These are phyloP conservation scores for Chaetomium sp. DNA, from an alignment of 2,329 filamentous ascomycete species.

Conservation along the genomic window DNA sequence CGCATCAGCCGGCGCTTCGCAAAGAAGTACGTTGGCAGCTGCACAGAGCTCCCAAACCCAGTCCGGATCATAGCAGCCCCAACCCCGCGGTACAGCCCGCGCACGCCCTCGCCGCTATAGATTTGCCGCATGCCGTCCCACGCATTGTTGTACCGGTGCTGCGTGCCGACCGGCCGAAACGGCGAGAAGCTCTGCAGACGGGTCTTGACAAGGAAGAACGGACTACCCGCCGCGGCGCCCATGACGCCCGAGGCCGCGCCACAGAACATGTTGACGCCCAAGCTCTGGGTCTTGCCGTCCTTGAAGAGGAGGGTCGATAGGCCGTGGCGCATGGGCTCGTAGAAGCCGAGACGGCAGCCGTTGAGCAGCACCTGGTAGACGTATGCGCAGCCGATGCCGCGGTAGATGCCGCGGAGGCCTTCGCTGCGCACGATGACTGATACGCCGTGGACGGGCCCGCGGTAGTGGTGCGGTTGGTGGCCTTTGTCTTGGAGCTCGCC, in stretches of 20 bases:
- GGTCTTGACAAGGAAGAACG: conserved; percentile 98
- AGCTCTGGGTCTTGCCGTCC: conserved; percentile 69
- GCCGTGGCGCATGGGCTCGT: conserved; percentile 80
- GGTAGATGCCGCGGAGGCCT: conserved; percentile 75
- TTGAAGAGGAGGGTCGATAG: conserved; percentile 64
- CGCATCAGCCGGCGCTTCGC: conserved; percentile 79
- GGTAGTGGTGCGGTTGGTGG: conserved; percentile 81
- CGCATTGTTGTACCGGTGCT: conserved; percentile 85
- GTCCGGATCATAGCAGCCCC: conserved; percentile 92
- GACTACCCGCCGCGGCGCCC: conserved; percentile 85
- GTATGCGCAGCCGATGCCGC: conserved; percentile 87
- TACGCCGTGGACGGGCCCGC: conserved; percentile 84
- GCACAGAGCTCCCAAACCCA: conserved; percentile 90
- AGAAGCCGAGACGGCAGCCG: conserved; percentile 93
- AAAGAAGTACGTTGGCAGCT: conserved; percentile 96
- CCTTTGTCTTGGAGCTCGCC: conserved; percentile 87
- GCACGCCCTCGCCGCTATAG: conserved; percentile 66
- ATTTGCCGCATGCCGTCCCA: conserved; percentile 78
- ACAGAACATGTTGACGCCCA: conserved; percentile 88
- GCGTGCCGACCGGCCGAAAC: conserved; percentile 90
- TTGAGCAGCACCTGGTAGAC: conserved; percentile 95
- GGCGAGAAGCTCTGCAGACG: conserved; percentile 89
- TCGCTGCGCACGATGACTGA: conserved; percentile 87
- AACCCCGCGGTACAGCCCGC: conserved; percentile 83
- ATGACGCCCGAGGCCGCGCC: conserved; percentile 85